Evolutionary conservation across 768 basidiomycete species (phyloP).

Genomic region (Tricholoma flavovirens): DNA sequence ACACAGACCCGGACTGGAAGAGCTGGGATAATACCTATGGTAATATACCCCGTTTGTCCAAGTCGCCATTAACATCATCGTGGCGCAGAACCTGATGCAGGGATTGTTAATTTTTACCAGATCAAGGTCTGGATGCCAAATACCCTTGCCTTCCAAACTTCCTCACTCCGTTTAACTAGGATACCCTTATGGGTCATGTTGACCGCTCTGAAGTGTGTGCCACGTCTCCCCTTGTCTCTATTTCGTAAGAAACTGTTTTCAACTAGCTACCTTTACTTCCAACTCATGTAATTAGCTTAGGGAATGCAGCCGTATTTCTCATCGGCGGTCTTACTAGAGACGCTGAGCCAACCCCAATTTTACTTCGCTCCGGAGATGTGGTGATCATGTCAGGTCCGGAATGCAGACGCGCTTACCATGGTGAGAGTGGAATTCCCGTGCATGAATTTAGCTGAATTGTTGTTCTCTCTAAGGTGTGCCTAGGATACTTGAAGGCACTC

Average conservation of each 20-base stretch:
- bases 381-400: constrained; percentile 88
- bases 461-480: constrained; percentile 63
- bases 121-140: constrained; percentile 46
- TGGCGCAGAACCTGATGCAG: constrained; percentile 81
- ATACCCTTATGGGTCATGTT: constrained; percentile 96
- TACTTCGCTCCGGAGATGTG: constrained; percentile 87
- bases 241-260: constrained; percentile 61
- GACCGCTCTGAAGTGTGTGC: constrained; percentile 94
- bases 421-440: constrained; percentile 33
- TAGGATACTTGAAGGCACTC: constrained; percentile 74
- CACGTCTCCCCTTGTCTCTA: constrained; percentile 86
- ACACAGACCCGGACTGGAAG: constrained; percentile 56
- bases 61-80: constrained; percentile 1
- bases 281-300: constrained; percentile 50
- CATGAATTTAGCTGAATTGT: background rate
- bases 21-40: constrained; percentile 78
- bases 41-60: constrained; percentile 21
- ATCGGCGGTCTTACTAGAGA: constrained; percentile 83
- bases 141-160: background rate
- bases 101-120: constrained; percentile 96
- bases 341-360: constrained; percentile 67
- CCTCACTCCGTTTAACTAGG: constrained; percentile 31
- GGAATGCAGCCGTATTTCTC: constrained; percentile 85
- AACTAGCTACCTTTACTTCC: background rate
- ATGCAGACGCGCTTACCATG: constrained; percentile 89